Percentiles rank a stretch among this genome's conserved stretches.
phyloP scores from a whole-genome alignment of 371 early-diverging fungal genomes.

The Thermomucor indicae-seudaticae region DNA sequence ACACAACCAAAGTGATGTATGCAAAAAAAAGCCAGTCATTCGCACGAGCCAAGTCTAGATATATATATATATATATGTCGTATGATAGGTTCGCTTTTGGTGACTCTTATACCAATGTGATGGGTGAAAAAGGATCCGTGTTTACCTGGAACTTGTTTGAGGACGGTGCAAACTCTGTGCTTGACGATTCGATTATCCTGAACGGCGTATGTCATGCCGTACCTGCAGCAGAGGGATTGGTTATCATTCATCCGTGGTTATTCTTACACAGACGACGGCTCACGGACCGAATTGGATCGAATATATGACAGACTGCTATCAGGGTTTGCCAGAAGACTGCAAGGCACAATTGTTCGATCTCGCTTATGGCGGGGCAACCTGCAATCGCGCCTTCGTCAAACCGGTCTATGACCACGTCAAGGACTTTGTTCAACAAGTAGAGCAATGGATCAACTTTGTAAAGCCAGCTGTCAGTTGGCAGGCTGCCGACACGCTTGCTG shows the following conservation, averaged over 20 bases:
- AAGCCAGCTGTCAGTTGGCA: constrained; percentile 6
- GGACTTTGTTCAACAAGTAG: constrained; percentile 4
- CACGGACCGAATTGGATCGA: constrained; percentile 12
- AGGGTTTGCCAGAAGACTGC: constrained; percentile 13
- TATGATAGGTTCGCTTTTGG: constrained; percentile 9
- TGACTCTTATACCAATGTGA: constrained; percentile 9
- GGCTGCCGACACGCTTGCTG: neutral
- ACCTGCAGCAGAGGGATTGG: neutral
- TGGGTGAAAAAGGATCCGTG: constrained; percentile 10
- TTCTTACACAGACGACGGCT: constrained; percentile 3
- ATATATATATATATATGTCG: neutral
- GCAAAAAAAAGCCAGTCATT: neutral
- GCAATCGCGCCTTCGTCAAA: neutral
- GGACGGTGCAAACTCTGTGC: neutral
- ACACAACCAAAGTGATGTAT: constrained; percentile 1
- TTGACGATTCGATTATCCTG: constrained; percentile 3
- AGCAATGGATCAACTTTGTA: constrained; percentile 4
- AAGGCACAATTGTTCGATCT: constrained; percentile 5
- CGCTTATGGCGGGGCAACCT: constrained; percentile 9
- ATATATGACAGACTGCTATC: constrained; percentile 9
- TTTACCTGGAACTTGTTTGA: constrained; percentile 11
- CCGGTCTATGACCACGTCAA: constrained; percentile 2
- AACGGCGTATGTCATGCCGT: constrained; percentile 2
- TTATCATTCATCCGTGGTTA: neutral
- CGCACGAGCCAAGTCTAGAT: neutral